Evolutionary conservation across 1,284 basidiomycete species (phyloP), one percentile per base, ranked within the genome.

Genomic region (Ganoderma lucidum): DNA sequence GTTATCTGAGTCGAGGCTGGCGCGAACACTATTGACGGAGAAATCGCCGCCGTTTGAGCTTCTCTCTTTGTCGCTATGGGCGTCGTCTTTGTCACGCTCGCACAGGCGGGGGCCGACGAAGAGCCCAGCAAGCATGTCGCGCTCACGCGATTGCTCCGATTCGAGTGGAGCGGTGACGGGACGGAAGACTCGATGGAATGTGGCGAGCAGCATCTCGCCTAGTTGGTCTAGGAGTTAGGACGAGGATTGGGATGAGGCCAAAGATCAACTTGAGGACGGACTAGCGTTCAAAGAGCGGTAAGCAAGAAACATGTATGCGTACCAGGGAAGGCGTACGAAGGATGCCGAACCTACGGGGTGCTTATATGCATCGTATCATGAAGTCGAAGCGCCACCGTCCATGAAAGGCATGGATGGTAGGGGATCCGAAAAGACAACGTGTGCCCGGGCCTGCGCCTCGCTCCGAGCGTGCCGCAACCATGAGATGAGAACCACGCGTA

Each of bases 111-210:
- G 42, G 17, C 62, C 42, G 23, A 61, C 63, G 41, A 66, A 66
- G 41, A 53, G 30, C 23, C 60, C 42, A 28, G 69, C 64, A 10
- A 71, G 68, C 45, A 56, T 51, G 30, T 51, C 48, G 15, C 56
- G 32, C 41, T 71, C 65, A 14, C 67, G 65, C 45, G 66, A 67
- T 58, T 64, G 68, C 44, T 71, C 68, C 41, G 68, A 42, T 6
- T 61, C 39, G n/a, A 44, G 12, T 42, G 59, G 14, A 3, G 59
- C 39, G 14, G 59, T 14, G 59, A 61, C 39, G n/a, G 59, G 59
- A 17, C 59, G 59, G 15, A 61, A 61, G 39, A 61, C 59, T 44
- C 59, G 59, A 15, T 28, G 9, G 39, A 61, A 61, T 19, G 59
- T 61, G 39, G 37, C 19, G 12, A 28, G 37, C 5, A 61, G 59